Percentiles rank a stretch among this genome's conserved stretches.
These are phyloP conservation scores for Naganishia kalamii DNA, from an alignment of 768 basidiomycete species.

Conservation along the genomic window DNA sequence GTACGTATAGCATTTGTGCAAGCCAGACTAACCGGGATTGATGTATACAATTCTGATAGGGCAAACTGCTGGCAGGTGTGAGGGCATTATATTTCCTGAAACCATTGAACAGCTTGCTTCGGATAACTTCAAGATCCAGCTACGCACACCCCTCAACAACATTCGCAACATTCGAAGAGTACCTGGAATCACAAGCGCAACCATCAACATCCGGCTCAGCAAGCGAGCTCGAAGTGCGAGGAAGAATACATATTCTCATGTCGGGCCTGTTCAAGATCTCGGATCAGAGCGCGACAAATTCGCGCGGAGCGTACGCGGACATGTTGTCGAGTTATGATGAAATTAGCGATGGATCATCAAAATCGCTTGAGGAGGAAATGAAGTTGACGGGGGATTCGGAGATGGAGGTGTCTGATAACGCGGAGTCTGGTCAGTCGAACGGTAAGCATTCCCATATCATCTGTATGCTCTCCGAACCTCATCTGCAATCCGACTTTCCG, in stretches of 20 bases:
- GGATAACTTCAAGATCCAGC: conserved; percentile 13
- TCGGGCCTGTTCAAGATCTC: conserved; percentile 1
- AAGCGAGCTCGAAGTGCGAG: conserved; percentile 6
- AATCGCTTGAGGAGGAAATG: not conserved
- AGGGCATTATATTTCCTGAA: conserved; percentile 5
- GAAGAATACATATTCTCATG: conserved; percentile 12
- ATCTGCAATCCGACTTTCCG: not conserved
- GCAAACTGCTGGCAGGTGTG: not conserved
- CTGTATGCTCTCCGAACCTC: not conserved
- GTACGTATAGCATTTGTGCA: not conserved
- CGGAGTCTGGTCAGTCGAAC: not conserved
- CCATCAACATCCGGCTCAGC: not conserved
- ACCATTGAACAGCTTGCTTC: conserved; percentile 8
- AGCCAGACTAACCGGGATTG: too few relatives aligned
- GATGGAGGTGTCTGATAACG: not conserved
- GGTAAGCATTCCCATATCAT: not conserved
- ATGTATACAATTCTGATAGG: not conserved
- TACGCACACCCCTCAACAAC: conserved; percentile 10
- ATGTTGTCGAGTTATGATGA: not conserved
- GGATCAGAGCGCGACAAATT: conserved; percentile 9
- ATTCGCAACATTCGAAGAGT: conserved; percentile 1
- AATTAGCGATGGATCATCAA: not conserved
- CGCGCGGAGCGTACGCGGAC: not conserved
- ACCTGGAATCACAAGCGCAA: not conserved
- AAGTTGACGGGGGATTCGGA: not conserved